These are phyloP conservation scores for Heritiera fomes DNA, from an alignment of 345 rosid genomes.

Conservation along the genomic window DNA sequence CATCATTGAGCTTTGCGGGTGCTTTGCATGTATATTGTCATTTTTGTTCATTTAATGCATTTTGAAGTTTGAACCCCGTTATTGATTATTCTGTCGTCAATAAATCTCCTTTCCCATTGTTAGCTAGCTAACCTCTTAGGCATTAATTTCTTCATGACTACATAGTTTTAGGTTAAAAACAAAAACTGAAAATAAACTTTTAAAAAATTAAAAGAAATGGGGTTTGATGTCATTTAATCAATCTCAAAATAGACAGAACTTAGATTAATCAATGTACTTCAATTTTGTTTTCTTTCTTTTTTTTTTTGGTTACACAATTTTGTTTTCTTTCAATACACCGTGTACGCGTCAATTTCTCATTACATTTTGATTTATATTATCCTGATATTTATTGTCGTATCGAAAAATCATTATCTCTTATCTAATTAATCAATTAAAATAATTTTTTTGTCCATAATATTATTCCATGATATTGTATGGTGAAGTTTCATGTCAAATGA, in stretches of 20 bases:
- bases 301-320: too few relatives aligned
- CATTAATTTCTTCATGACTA: constrained; percentile 11
- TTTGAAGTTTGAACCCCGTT: constrained; percentile 3
- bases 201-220: neutral
- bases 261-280: too few relatives aligned
- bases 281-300: too few relatives aligned
- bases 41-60: constrained; percentile 25
- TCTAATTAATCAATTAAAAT: neutral
- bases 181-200: too few relatives aligned
- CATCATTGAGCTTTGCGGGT: neutral
- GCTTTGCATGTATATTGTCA: constrained; percentile 18
- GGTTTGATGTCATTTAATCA: neutral
- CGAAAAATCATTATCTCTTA: too few relatives aligned
- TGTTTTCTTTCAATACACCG: too few relatives aligned
- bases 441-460: neutral
- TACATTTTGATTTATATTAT: neutral
- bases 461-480: neutral
- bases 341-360: neutral
- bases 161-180: neutral
- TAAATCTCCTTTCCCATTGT: neutral
- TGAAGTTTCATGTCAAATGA: constrained; percentile 3
- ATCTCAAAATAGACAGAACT: neutral
- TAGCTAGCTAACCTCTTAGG: neutral
- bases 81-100: neutral
- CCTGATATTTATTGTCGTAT: too few relatives aligned